Evolutionary conservation across 352 stramenopile species (phyloP).

Genomic region (Aphanomyces cochlioides): DNA sequence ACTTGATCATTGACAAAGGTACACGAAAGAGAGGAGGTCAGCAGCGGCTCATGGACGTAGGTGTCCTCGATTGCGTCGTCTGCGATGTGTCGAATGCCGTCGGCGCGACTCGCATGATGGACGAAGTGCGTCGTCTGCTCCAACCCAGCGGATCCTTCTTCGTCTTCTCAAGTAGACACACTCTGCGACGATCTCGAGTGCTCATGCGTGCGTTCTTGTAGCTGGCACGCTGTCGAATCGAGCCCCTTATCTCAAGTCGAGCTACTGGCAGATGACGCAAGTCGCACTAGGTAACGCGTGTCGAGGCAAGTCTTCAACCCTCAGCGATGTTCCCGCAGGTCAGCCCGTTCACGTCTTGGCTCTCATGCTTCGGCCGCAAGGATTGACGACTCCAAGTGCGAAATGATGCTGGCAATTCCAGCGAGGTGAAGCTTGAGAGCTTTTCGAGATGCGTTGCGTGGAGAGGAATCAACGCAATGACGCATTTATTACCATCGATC

Average conservation of each 20-base stretch:
- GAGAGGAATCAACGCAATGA: too few species aligned
- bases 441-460: too few species aligned
- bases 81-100: conserved; percentile 18
- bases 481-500: too few species aligned
- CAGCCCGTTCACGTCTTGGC: conserved; percentile 6
- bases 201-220: neutral
- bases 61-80: conserved; percentile 24
- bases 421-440: too few species aligned
- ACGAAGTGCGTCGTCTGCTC: conserved; percentile 21
- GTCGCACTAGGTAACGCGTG: conserved; percentile 17
- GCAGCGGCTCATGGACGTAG: neutral
- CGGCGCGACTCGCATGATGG: conserved; percentile 17
- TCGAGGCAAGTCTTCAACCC: neutral
- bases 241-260: conserved; percentile 17
- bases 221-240: conserved; percentile 13
- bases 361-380: neutral
- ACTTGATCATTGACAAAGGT: conserved; percentile 29
- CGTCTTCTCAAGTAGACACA: conserved; percentile 20
- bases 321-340: neutral
- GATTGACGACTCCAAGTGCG: neutral
- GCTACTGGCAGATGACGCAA: conserved; percentile 24
- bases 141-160: conserved; percentile 1
- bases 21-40: neutral
- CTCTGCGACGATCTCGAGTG: neutral
- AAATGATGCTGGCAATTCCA: too few species aligned